Base-by-base conservation (phyloP, 306 rosid genomes). In the Arachis stenosperma region DNA sequence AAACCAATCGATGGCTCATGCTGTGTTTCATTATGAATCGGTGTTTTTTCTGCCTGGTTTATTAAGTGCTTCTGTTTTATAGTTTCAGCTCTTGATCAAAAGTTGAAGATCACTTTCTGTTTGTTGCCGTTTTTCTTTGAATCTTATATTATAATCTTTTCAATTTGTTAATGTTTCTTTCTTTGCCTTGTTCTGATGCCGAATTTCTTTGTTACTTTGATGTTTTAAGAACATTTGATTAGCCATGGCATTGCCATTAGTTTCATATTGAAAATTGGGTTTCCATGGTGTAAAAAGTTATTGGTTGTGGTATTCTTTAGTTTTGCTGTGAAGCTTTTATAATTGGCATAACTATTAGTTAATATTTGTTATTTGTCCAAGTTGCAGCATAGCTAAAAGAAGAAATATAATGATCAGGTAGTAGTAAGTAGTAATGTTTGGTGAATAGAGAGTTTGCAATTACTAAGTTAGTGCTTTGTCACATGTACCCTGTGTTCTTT, bases 381-480 rank as follows among this genome's bases (percentile, higher is more conserved):
- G 17, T 44, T 47, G 39, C 58, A 58, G 10, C 36, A 54, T 52
- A 13, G 54, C 17, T 29, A 1, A 56, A 14, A 13, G n/a, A 5
- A 36, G 53, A 71, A 62, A 66, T 67, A 33, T 74, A 37, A 40
- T 74, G 51, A 42, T 74, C 54, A 13, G 10, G 52, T 68, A 51
- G 39, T 41, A 15, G 51, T 52, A 61, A 50, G 29, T 41, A 15
- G 51, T 52, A 61, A 50, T 7, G 50, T 12, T 70, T 73, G 33
- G 65, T 15, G 15, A 5, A 40, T 37, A 64, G 44, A 46, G 56
- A 29, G 50, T 48, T 42, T 66, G 43, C 66, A 30, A 39, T 53
- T 43, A 41, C 6, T 4, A 36, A 48, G 48, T 3, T 6, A 6
- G 48, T 6, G 48, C 5, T 44, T 44, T 6, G 48, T 4, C 37